Base-by-base conservation (phyloP, 1,284 basidiomycete genomes). In the Moesziomyces aphidis region DNA sequence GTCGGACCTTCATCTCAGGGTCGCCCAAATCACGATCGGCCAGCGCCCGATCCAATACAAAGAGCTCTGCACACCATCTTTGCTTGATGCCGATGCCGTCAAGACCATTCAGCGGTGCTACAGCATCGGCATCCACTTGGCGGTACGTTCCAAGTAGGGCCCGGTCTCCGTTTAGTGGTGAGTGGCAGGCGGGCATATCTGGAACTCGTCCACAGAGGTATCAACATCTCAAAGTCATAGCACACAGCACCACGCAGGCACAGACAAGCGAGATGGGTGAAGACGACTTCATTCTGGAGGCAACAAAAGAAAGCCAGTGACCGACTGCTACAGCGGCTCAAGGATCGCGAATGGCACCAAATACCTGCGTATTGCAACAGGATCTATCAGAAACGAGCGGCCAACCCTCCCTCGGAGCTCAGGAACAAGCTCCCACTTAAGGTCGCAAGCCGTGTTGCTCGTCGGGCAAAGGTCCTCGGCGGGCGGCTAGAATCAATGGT, bases 391-490 rank as follows among this genome's bases (percentile, higher is more conserved):
- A 80, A 71, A 75, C 67, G 78, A 72, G 69, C 70, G 78, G 74
- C 78, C 78, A 80, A 78, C 77, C 78, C 78, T 76, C 78, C 78
- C 76, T 75, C 73, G 67, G 61, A 71, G 61, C 66, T 80, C 74
- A 76, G 72, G 77, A 80, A 78, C 78, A 80, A 77, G 77, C 72
- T 75, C 67, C 63, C 73, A 75, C 54, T 75, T 59, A 78, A 80
- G 74, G 77, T 80, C 77, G 74, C 70, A 77, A 73, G 70, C 70
- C 76, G 76, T 73, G 55, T 70, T 76, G 70, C 78, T 67, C 60
- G 58, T 76, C 71, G 78, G 76, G 78, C 78, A 65, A 70, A 80
- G 78, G 77, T 80, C 78, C 76, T 80, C 78, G 78, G 77, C 74
- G 72, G 78, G 76, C 78, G 78, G 61, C 78, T 69, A 63, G 78